phyloP scores from a whole-genome alignment of 805 yeast genomes.

The Saccharomyces eubayanus region DNA sequence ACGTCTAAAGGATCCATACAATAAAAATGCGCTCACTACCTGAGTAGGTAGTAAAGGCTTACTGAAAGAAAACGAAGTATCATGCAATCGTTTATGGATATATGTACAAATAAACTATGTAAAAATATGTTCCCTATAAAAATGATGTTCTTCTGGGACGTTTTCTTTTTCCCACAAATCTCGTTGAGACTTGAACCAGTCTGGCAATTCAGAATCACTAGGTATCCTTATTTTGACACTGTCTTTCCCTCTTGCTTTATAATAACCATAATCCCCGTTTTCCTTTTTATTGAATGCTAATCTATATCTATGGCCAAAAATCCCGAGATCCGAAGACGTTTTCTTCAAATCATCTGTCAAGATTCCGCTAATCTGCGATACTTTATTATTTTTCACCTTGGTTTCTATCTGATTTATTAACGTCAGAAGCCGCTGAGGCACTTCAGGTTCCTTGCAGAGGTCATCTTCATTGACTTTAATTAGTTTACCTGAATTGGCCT shows the following conservation, averaged over 20 bases:
- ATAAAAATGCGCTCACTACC: not conserved
- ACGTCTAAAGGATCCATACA: not conserved
- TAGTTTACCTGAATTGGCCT: conserved; percentile 11
- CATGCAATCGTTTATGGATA: not conserved
- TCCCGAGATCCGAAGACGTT: conserved; percentile 23
- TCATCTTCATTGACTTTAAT: conserved; percentile 24
- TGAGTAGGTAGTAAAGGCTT: not conserved
- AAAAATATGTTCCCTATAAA: conserved; percentile 29
- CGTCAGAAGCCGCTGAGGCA: conserved; percentile 21
- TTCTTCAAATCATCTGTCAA: conserved; percentile 6
- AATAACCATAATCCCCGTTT: conserved; percentile 31
- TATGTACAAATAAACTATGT: conserved; percentile 4
- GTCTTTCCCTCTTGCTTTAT: conserved; percentile 24
- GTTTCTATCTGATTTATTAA: conserved; percentile 22
- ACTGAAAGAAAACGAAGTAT: not conserved
- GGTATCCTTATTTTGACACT: conserved; percentile 42
- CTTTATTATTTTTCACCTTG: conserved; percentile 4
- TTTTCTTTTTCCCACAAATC: conserved; percentile 54
- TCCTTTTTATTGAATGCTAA: conserved; percentile 27
- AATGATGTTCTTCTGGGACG: conserved; percentile 28
- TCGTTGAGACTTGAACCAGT: conserved; percentile 63
- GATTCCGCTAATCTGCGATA: not conserved
- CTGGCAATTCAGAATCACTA: conserved; percentile 53
- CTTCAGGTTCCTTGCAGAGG: conserved; percentile 20
- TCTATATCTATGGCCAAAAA: conserved; percentile 28